Base-by-base conservation (phyloP, 768 basidiomycete genomes). In the Lactarius vividus region DNA sequence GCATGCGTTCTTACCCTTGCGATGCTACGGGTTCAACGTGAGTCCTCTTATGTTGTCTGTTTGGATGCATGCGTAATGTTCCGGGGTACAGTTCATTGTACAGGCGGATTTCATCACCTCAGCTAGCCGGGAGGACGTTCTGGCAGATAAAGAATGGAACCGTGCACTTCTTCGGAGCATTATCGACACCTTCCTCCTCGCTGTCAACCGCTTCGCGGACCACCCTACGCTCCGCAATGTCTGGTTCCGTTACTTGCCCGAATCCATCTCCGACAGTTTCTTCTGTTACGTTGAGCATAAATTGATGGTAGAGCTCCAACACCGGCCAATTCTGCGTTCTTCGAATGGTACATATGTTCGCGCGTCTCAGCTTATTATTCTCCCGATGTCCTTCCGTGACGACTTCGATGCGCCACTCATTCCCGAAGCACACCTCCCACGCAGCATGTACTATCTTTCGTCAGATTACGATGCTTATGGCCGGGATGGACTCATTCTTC, bases 31-130 rank as follows among this genome's bases (percentile, higher is more conserved):
- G 15, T 73, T 74, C 57, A 59, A 56, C 20, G 73, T 74, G 23
- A n/a, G 73, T 37, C 7, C 11, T 59, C n/a, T 28, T 9, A n/a
- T 37, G 29, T 56, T 28, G 28, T 54, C 42, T 16, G 13, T 23
- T 26, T 40, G 28, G 35, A 23, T 20, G 33, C 10, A 20, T 40
- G 49, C 18, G 46, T 28, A 42, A 29, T 23, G n/a, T 49, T 7
- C 33, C 23, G 4, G 2, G 26, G 44, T 37, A 55, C 57, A 75
- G 74, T 75, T 75, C 64, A 63, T 75, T 54, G 68, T 75, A 35
- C 74, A 75, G 46, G 74, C 70, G 1, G 74, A 75, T 61, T 75
- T 75, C 56, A 63, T 75, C 44, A 74, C 74, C 18, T 65, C 72
- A 1, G 67, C 74, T 20, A 75, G 70, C 60, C 59, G 74, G 39